Conservation (phyloP, 2,329 filamentous ascomycete genomes). For the Calonectria crousiana region DNA sequence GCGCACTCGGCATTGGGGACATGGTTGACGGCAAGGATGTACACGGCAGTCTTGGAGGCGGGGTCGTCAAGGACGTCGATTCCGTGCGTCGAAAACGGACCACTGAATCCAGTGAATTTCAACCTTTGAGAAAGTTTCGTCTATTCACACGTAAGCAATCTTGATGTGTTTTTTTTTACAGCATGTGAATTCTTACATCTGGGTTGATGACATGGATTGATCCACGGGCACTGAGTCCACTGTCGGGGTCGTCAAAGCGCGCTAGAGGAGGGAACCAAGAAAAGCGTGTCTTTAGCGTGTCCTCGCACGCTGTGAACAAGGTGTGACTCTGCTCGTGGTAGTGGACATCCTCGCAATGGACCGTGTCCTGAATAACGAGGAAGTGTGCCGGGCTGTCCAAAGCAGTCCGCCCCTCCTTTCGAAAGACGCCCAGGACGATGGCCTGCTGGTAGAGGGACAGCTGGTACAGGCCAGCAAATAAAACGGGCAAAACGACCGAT, state of each 20-base stretch:
- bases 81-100: conserved; percentile 69
- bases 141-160: neutral
- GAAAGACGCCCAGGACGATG: conserved; percentile 45
- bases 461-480: neutral
- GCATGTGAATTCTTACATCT: conserved; percentile 51
- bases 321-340: conserved; percentile 60
- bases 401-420: conserved; percentile 35
- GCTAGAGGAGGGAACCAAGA: conserved; percentile 65
- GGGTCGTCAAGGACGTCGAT: conserved; percentile 70
- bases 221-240: conserved; percentile 52
- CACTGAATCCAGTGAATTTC: conserved; percentile 62
- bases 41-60: conserved; percentile 57
- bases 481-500: neutral
- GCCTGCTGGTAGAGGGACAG: neutral
- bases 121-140: conserved; percentile 45
- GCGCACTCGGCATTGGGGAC: conserved; percentile 60
- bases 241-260: conserved; percentile 55
- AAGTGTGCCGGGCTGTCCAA: conserved; percentile 43
- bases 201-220: conserved; percentile 67
- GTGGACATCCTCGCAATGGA: conserved; percentile 72
- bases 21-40: conserved; percentile 73
- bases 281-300: conserved; percentile 54
- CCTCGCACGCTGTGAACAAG: conserved; percentile 70
- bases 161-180: too few relatives aligned
- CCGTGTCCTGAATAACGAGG: conserved; percentile 62